Conservation (phyloP, 495 filamentous ascomycete genomes). For the Talaromyces borbonicus region DNA sequence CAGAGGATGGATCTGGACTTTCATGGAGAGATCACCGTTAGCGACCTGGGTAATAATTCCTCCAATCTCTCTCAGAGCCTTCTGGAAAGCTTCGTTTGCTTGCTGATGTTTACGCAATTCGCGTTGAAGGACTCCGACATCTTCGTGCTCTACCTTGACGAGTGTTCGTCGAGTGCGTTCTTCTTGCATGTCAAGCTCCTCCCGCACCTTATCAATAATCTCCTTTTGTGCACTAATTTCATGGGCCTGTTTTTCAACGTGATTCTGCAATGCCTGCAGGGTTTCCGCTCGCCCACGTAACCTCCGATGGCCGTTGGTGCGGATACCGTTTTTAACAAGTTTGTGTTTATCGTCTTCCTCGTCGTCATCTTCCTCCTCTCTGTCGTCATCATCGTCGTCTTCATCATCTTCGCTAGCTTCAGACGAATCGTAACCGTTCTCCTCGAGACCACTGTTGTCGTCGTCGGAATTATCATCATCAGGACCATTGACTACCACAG, state of each 20-base stretch:
- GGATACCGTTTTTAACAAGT: slow-evolving; percentile 28
- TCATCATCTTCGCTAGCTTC: slow-evolving; percentile 19
- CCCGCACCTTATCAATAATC: slow-evolving; percentile 60
- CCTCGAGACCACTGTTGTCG: no score
- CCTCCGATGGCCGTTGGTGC: slow-evolving; percentile 32
- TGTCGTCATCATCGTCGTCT: slow-evolving; percentile 23
- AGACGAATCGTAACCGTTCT: no score
- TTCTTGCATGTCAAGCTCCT: slow-evolving; percentile 51
- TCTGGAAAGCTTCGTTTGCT: slow-evolving; percentile 97
- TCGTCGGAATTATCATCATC: slow-evolving; percentile 4
- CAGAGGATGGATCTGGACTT: slow-evolving; percentile 88
- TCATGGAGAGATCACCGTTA: slow-evolving; percentile 93
- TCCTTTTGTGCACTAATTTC: slow-evolving; percentile 64
- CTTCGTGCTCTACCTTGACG: slow-evolving; percentile 50
- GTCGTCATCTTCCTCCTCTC: slow-evolving; percentile 30
- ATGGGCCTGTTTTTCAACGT: slow-evolving; percentile 71
- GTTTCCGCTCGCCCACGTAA: slow-evolving; percentile 22
- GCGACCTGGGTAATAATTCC: slow-evolving; percentile 94
- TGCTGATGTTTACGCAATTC: slow-evolving; percentile 95
- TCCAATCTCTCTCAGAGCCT: slow-evolving; percentile 91
- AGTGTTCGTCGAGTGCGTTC: slow-evolving; percentile 47
- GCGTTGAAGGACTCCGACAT: slow-evolving; percentile 65
- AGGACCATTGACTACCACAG: not conserved
- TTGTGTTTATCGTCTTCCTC: slow-evolving; percentile 23
- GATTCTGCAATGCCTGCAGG: slow-evolving; percentile 48